phyloP scores from a whole-genome alignment of 2,329 filamentous ascomycete species.

The Colletotrichum tropicale region DNA sequence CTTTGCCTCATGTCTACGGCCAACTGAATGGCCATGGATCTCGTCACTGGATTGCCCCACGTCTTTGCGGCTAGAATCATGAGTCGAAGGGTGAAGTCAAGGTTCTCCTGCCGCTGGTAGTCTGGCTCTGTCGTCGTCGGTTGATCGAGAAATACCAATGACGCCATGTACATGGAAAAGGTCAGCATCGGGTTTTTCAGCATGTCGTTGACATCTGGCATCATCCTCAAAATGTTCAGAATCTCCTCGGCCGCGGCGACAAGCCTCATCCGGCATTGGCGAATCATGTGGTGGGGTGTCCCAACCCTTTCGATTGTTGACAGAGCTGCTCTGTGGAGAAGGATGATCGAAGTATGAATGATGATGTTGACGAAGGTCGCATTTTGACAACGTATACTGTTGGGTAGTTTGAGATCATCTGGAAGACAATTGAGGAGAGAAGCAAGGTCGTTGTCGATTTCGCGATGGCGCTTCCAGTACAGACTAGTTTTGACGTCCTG shows the following conservation, averaged over 20 bases:
- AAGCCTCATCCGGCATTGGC: constrained; percentile 70
- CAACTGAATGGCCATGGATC: constrained; percentile 72
- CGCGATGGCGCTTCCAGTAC: constrained; percentile 71
- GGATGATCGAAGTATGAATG: constrained; percentile 72
- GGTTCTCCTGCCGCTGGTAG: constrained; percentile 48
- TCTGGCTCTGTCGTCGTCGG: constrained; percentile 56
- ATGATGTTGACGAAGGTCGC: constrained; percentile 67
- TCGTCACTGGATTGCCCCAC: constrained; percentile 65
- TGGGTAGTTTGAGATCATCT: constrained; percentile 61
- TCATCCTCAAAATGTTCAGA: constrained; percentile 70
- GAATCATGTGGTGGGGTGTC: constrained; percentile 42
- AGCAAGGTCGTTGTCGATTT: constrained; percentile 66
- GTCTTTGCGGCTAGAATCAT: constrained; percentile 67
- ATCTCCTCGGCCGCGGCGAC: constrained; percentile 72
- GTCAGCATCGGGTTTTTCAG: constrained; percentile 74
- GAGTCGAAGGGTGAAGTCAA: constrained; percentile 71
- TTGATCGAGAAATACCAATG: constrained; percentile 72
- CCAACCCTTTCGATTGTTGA: constrained; percentile 69
- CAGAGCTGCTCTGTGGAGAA: constrained; percentile 72
- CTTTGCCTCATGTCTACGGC: constrained; percentile 65
- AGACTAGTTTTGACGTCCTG: constrained; percentile 67
- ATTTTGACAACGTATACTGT: constrained; percentile 63
- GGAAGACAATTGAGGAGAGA: constrained; percentile 65
- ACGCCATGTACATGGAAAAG: constrained; percentile 74
- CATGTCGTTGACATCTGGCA: constrained; percentile 34